Conservation (phyloP, 306 rosid genomes). For the Pterocarpus santalinus region DNA sequence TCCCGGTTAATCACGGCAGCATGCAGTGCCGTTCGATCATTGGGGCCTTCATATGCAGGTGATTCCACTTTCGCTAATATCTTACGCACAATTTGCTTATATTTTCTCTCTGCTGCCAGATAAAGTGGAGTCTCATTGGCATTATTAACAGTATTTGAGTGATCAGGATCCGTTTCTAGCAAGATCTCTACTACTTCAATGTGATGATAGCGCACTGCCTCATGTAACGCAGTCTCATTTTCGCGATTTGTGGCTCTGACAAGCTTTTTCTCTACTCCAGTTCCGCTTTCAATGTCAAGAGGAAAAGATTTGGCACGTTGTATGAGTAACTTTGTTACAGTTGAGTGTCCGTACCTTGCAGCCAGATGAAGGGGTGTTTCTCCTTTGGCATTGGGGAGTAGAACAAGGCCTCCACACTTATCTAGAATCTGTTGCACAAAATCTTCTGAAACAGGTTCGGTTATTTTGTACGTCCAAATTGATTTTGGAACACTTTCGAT, state of each 20-base stretch:
- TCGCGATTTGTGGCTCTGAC: neutral
- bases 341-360: constrained; percentile 28
- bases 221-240: constrained; percentile 12
- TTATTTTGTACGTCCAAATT: too few relatives aligned
- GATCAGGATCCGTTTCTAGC: neutral
- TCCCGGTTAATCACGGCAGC: neutral
- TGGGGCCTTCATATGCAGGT: constrained; percentile 29
- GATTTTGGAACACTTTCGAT: neutral
- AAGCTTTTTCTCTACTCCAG: neutral
- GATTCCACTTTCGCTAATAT: neutral
- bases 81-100: rapidly evolving
- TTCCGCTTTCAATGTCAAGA: neutral
- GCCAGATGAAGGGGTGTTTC: constrained; percentile 29
- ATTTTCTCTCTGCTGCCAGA: neutral
- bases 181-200: neutral
- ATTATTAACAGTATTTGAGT: neutral
- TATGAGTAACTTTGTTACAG: neutral
- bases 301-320: neutral
- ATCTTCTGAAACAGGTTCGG: neutral
- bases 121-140: constrained; percentile 28
- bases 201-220: neutral
- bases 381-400: neutral
- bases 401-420: neutral
- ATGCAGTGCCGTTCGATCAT: constrained; percentile 3
- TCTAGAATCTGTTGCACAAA: neutral